Base-by-base conservation (phyloP, 2,329 filamentous ascomycete genomes). In the Colletotrichum sp. region DNA sequence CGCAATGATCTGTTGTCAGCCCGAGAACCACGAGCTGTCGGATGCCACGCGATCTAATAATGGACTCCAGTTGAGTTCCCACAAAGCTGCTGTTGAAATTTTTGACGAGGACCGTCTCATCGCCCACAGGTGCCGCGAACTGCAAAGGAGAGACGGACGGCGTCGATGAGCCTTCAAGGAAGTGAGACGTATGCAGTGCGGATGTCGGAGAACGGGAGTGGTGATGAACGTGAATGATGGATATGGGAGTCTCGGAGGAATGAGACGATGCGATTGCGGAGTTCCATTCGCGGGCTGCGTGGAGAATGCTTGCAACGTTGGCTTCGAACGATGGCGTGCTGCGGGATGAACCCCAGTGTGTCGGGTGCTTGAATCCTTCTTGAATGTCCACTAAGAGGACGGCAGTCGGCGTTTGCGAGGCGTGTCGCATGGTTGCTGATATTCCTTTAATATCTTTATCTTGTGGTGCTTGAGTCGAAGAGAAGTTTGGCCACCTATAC, bases 361-460 rank as follows among this genome's bases (percentile, higher is more conserved):
- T 83, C 13, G 80, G 81, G 44, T 86, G 81, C 18, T 77, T 80
- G 79, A 89, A 87, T 60, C 79, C 87, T 28, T 83, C 79, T 80
- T 89, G 88, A 52, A 87, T 85, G 80, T 90, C 88, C 69, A 89
- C 87, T 13, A 89, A 80, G 68, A 89, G 82, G 39, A 89, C 82
- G 8, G 85, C 86, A 2, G 87, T 88, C 32, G 81, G 84, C 39
- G 69, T 68, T 9, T 28, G 65, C 3, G 72, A 68, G 2, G 72
- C 72, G 1, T 75, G 15, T 67, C 79, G 80, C 80, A 82, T 81
- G 39, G 52, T 78, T 71, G 36, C 0, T 28, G 18, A 1, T 39
- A 3, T 48, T 48, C 3, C 18, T n/a, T 4, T 18, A 48, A 0
- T n/a, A 48, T 48, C 39, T n/a, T 12, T n/a, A 48, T 48, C 5